Percentiles rank a stretch among this genome's conserved stretches.
Conservation (phyloP, 2,329 filamentous ascomycete species). For the Colletotrichum sp. region DNA sequence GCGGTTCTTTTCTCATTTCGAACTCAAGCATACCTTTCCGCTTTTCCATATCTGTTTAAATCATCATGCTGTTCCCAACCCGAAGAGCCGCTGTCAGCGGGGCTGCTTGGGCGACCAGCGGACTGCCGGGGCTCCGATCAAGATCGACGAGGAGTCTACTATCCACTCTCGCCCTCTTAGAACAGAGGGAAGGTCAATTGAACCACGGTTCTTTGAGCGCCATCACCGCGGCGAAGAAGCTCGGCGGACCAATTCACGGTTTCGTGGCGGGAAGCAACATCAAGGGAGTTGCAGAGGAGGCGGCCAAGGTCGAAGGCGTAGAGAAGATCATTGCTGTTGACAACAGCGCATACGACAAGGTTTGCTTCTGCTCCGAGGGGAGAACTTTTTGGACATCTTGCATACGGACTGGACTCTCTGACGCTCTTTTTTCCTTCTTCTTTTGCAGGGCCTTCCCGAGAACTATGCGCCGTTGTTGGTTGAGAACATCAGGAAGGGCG, state of each 20-base stretch:
- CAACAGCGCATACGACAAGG: conserved; percentile 91
- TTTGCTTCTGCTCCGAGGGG: conserved; percentile 33
- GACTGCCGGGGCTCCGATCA: conserved; percentile 31
- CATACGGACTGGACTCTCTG: neutral
- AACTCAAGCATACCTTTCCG: neutral
- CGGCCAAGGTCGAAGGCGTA: conserved; percentile 86
- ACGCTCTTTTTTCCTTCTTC: neutral
- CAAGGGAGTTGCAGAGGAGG: conserved; percentile 79
- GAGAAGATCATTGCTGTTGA: conserved; percentile 92
- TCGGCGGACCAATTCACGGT: conserved; percentile 84
- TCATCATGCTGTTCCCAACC: conserved; percentile 35
- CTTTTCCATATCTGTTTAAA: neutral
- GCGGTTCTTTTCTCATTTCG: neutral
- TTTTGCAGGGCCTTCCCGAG: conserved; percentile 79
- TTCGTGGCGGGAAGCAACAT: conserved; percentile 85
- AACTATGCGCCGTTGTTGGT: conserved; percentile 92
- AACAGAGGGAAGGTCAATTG: conserved; percentile 90
- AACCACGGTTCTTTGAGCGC: conserved; percentile 83
- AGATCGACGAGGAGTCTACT: conserved; percentile 55
- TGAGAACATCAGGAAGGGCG: conserved; percentile 96
- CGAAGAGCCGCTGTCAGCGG: conserved; percentile 11
- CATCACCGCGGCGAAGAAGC: conserved; percentile 83
- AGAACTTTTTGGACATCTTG: neutral
- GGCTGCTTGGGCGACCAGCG: conserved; percentile 23
- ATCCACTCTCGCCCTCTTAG: conserved; percentile 88